Evolutionary conservation across 768 basidiomycete species (phyloP).

Genomic region (Tricholoma hemisulphureum): DNA sequence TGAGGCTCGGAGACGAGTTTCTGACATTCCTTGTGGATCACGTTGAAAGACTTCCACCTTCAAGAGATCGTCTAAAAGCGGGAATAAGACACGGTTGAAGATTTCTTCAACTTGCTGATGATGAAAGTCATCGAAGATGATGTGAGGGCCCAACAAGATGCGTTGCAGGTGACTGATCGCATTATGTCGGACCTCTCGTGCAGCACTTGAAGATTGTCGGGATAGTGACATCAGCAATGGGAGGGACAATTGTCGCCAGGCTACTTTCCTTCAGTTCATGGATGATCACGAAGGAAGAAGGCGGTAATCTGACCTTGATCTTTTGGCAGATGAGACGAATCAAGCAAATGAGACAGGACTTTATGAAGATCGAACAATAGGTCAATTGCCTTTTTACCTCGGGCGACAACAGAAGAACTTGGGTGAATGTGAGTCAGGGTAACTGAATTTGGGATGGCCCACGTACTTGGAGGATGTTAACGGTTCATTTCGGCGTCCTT

Average conservation of each 20-base stretch:
- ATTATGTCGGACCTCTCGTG: slow-evolving; percentile 79
- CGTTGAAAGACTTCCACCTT: slow-evolving; percentile 76
- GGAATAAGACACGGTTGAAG: slow-evolving; percentile 88
- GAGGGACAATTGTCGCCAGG: slow-evolving; percentile 75
- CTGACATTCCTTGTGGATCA: slow-evolving; percentile 86
- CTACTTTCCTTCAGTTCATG: slow-evolving; percentile 31
- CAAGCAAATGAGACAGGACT: slow-evolving; percentile 58
- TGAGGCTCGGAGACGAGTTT: slow-evolving; percentile 84
- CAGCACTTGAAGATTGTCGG: slow-evolving; percentile 79
- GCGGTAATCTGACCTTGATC: slow-evolving; percentile 37
- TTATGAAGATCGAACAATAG: slow-evolving; percentile 71
- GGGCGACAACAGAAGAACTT: slow-evolving; percentile 77
- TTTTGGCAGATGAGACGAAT: slow-evolving; percentile 40
- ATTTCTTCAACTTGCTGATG: slow-evolving; percentile 71
- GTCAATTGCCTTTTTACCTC: slow-evolving; percentile 83
- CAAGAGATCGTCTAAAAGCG: slow-evolving; percentile 86
- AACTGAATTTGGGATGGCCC: neutral
- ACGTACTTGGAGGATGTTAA: slow-evolving; percentile 52
- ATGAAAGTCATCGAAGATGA: slow-evolving; percentile 57
- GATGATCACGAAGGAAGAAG: neutral
- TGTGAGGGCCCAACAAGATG: slow-evolving; percentile 73
- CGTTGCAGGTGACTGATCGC: slow-evolving; percentile 83
- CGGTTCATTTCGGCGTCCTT: slow-evolving; percentile 49
- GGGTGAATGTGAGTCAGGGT: slow-evolving; percentile 1
- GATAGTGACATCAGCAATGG: slow-evolving; percentile 72